These are phyloP conservation scores for Zygosaccharomyces sapae DNA, from an alignment of 1,139 yeast species.

Conservation along the genomic window DNA sequence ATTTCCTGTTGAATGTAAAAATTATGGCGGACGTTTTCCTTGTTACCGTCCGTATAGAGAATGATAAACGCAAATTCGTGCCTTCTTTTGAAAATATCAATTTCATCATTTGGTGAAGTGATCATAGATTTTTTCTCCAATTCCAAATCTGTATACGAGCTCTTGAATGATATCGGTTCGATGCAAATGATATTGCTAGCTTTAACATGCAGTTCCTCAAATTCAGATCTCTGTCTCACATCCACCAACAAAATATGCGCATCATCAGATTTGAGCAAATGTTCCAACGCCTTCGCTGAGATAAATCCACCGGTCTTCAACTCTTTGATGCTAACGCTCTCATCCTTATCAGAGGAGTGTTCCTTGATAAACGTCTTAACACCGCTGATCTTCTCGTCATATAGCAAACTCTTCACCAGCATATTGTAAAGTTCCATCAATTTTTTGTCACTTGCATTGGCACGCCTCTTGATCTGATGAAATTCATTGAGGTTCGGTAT, in stretches of 20 bases:
- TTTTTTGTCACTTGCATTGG: constrained; percentile 23
- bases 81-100: constrained; percentile 48
- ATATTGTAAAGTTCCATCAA: constrained; percentile 33
- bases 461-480: constrained; percentile 18
- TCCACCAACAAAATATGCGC: constrained; percentile 53
- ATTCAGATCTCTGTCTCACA: constrained; percentile 56
- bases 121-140: constrained; percentile 55
- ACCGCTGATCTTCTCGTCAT: constrained; percentile 27
- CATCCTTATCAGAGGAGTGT: constrained; percentile 12
- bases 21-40: constrained; percentile 10
- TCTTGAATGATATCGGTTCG: constrained; percentile 57
- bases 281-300: constrained; percentile 17
- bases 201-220: constrained; percentile 56
- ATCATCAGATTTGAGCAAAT: constrained; percentile 16
- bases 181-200: constrained; percentile 56
- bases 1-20: constrained; percentile 23
- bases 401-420: constrained; percentile 28
- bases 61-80: constrained; percentile 57
- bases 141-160: constrained; percentile 51
- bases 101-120: constrained; percentile 52
- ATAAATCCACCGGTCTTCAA: constrained; percentile 18
- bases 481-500: constrained; percentile 30
- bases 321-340: no score
- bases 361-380: constrained; percentile 27
- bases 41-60: constrained; percentile 49